Conservation (phyloP, 768 basidiomycete genomes). For the Termitomyces sp. region DNA sequence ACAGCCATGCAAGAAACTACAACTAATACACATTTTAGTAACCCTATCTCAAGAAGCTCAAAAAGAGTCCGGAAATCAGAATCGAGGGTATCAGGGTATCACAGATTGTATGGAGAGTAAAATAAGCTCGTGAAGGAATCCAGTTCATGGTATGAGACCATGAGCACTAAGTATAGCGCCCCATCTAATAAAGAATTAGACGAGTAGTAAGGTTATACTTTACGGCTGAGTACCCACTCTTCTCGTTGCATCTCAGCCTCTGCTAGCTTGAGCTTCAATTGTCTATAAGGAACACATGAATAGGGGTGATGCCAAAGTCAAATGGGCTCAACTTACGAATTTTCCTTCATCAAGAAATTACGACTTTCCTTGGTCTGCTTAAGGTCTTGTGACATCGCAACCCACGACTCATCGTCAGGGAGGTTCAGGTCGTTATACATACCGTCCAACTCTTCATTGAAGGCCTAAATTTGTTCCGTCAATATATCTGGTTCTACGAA, state of each 20-base stretch:
- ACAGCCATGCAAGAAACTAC: constrained; percentile 11
- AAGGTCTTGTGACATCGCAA: constrained; percentile 70
- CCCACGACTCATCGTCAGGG: constrained; percentile 79
- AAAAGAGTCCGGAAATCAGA: constrained; percentile 9
- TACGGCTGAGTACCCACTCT: constrained; percentile 52
- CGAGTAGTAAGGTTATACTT: neutral
- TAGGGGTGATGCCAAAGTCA: neutral
- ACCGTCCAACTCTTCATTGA: constrained; percentile 89
- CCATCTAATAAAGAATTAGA: constrained; percentile 45
- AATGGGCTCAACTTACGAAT: constrained; percentile 50
- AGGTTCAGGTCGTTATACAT: constrained; percentile 86
- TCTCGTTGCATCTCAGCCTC: constrained; percentile 73
- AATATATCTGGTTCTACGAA: neutral
- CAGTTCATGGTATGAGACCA: constrained; percentile 31
- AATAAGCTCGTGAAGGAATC: neutral
- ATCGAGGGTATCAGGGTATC: constrained; percentile 11
- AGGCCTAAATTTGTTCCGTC: constrained; percentile 49
- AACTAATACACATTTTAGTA: constrained; percentile 13
- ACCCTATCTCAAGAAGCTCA: neutral
- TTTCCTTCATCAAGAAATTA: constrained; percentile 73
- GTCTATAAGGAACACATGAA: constrained; percentile 31
- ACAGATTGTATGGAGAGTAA: neutral
- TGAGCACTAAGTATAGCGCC: constrained; percentile 50
- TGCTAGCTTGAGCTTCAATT: constrained; percentile 62
- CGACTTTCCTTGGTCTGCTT: constrained; percentile 68